Base-by-base conservation (phyloP, 352 stramenopile species). In the Phytophthora sansomeana region DNA sequence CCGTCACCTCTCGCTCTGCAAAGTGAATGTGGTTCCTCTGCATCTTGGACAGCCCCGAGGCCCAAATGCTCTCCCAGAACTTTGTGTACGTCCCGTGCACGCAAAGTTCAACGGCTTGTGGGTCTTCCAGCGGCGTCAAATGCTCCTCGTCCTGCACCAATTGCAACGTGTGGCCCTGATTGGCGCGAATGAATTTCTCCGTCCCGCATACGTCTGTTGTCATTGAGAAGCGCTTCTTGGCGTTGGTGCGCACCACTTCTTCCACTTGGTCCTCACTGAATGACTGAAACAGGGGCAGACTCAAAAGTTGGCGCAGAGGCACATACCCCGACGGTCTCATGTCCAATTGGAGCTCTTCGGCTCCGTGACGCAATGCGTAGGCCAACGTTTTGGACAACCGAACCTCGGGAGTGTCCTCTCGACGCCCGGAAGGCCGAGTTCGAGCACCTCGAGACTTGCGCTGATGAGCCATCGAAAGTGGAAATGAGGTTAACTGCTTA, bases 11-110 rank as follows among this genome's bases (percentile, higher is more conserved):
- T 7, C 56, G 67, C 13, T 91, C 69, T 11, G 87, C 81, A 58
- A 96, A 92, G 61, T 97, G 89, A 24, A 97, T 93, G 52, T 97
- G 89, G 51, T 97, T 97, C 5, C 89, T 75, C 55, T 74, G 66
- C 89, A 97, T 97, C 16, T 87, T 87, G 17, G 67, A 89, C 5
- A 97, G 59, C 0, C 89, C 89, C 0, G 58, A 61, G 13, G 68
- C 59, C 39, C 68, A 61, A 35, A 96, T 96, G 38, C 81, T 87
- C 5, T 77, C 69, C 88, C 88, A 96, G 47, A 80, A 80, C 28
- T 82, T 74, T 11, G 69, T 19, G 58, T 94, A 96, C 49, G 88
- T 95, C 44, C 88, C 88, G 61, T 96, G 88, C 47, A 96, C 87
- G 55, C 86, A 96, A 16, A 75, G 67, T 3, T 56, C 29, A 14